Evolutionary conservation across 768 basidiomycete species (phyloP).

Genomic region (Lactarius pseudohatsudake): DNA sequence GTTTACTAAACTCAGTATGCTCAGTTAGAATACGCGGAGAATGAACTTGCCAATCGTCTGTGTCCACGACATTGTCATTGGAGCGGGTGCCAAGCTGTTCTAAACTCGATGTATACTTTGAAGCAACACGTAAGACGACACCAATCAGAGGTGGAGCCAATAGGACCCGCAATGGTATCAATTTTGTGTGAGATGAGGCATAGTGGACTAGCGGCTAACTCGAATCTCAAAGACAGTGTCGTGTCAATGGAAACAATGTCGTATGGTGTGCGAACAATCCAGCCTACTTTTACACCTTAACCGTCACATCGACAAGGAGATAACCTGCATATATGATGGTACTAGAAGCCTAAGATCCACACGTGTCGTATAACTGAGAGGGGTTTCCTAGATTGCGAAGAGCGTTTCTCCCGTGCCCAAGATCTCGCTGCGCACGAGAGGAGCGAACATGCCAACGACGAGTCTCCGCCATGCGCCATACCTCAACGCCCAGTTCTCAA

Average conservation of each 20-base stretch:
- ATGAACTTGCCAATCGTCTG: slow-evolving; percentile 23
- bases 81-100: slow-evolving; percentile 25
- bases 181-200: slow-evolving; percentile 5
- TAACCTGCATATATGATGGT: slow-evolving; percentile 23
- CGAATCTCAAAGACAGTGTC: slow-evolving; percentile 24
- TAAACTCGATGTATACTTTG: slow-evolving; percentile 28
- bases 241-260: slow-evolving; percentile 27
- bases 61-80: slow-evolving; percentile 25
- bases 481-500: slow-evolving; percentile 17
- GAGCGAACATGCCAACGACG: slow-evolving; percentile 21
- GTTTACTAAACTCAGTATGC: slow-evolving; percentile 14
- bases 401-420: slow-evolving; percentile 22
- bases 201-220: slow-evolving; percentile 8
- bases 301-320: slow-evolving; percentile 23
- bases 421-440: slow-evolving; percentile 20
- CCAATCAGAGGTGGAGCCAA: slow-evolving; percentile 21
- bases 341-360: not conserved
- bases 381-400: slow-evolving; percentile 21
- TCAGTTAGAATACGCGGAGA: slow-evolving; percentile 23
- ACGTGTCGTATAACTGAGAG: not conserved
- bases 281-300: slow-evolving; percentile 20
- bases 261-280: slow-evolving; percentile 26
- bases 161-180: slow-evolving; percentile 21
- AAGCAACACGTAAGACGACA: slow-evolving; percentile 27
- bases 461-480: slow-evolving; percentile 13